These are phyloP conservation scores for Aotearoamyces nothofagi DNA, from an alignment of 2,329 filamentous ascomycete species.

Conservation along the genomic window DNA sequence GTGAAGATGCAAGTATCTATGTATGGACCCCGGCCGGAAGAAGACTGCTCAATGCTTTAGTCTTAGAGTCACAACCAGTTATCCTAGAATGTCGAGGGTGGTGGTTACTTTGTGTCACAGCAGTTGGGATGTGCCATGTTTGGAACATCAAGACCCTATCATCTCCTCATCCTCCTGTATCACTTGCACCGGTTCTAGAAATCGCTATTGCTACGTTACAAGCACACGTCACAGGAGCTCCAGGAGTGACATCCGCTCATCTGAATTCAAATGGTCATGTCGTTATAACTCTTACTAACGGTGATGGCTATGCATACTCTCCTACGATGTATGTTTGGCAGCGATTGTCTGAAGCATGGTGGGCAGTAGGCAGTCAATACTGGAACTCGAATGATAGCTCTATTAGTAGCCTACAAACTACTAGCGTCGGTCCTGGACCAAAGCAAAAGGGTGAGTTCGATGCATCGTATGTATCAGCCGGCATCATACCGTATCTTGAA, in stretches of 20 bases:
- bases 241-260: slow-evolving; percentile 79
- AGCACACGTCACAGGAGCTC: slow-evolving; percentile 59
- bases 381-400: slow-evolving; percentile 97
- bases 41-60: slow-evolving; percentile 67
- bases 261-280: slow-evolving; percentile 79
- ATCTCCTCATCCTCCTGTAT: slow-evolving; percentile 79
- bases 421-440: slow-evolving; percentile 43
- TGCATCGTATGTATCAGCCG: slow-evolving; percentile 58
- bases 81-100: slow-evolving; percentile 82
- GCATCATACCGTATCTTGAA: slow-evolving; percentile 85
- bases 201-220: slow-evolving; percentile 68
- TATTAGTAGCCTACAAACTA: slow-evolving; percentile 63
- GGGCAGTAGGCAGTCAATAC: slow-evolving; percentile 94
- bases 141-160: slow-evolving; percentile 81
- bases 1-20: slow-evolving; percentile 82
- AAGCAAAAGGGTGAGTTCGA: slow-evolving; percentile 29
- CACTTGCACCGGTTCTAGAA: slow-evolving; percentile 77
- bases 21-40: slow-evolving; percentile 88
- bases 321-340: slow-evolving; percentile 83
- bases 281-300: slow-evolving; percentile 83
- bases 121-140: slow-evolving; percentile 78
- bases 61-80: slow-evolving; percentile 84
- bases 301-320: slow-evolving; percentile 86
- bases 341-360: slow-evolving; percentile 91
- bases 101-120: slow-evolving; percentile 82